Conservation (phyloP, 805 yeast genomes). For the Kuraishia piskuri region DNA sequence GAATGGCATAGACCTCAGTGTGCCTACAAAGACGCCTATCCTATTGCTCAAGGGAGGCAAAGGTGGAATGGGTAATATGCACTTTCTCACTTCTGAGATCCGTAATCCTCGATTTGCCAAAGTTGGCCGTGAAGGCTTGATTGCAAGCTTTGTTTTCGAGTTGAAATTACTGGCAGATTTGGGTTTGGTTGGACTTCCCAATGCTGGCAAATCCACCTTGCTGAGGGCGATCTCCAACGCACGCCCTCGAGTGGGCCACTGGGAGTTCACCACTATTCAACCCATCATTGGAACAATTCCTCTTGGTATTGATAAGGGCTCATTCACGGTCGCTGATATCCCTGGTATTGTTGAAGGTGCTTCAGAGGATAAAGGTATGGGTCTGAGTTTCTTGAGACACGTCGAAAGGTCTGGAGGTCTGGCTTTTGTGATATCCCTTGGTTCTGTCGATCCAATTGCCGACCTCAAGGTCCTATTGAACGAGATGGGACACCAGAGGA, state of each 20-base stretch:
- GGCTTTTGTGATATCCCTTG: slow-evolving; percentile 79
- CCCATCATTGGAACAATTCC: slow-evolving; percentile 86
- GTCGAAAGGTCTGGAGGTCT: slow-evolving; percentile 87
- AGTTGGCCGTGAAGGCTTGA: slow-evolving; percentile 63
- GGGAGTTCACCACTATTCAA: slow-evolving; percentile 92
- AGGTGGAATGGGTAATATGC: slow-evolving; percentile 97
- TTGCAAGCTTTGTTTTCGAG: slow-evolving; percentile 67
- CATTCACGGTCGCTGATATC: slow-evolving; percentile 93
- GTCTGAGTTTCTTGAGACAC: slow-evolving; percentile 85
- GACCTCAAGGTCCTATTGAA: slow-evolving; percentile 55
- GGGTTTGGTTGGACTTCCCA: slow-evolving; percentile 92
- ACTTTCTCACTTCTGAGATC: slow-evolving; percentile 73
- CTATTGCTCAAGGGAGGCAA: slow-evolving; percentile 74
- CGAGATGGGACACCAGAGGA: slow-evolving; percentile 64
- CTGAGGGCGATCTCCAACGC: slow-evolving; percentile 84
- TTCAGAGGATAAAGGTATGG: slow-evolving; percentile 79
- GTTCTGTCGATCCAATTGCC: slow-evolving; percentile 50
- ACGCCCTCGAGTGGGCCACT: slow-evolving; percentile 85
- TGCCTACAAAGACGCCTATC: slow-evolving; percentile 57
- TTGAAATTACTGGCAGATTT: slow-evolving; percentile 84
- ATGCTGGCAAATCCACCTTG: slow-evolving; percentile 92
- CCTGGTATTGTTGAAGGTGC: slow-evolving; percentile 96
- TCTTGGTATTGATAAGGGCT: slow-evolving; percentile 50
- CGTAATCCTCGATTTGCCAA: slow-evolving; percentile 89
- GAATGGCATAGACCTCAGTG: slow-evolving; percentile 66